These are phyloP conservation scores for Xanthoconium stramineum DNA, from an alignment of 768 basidiomycete genomes.

Conservation along the genomic window DNA sequence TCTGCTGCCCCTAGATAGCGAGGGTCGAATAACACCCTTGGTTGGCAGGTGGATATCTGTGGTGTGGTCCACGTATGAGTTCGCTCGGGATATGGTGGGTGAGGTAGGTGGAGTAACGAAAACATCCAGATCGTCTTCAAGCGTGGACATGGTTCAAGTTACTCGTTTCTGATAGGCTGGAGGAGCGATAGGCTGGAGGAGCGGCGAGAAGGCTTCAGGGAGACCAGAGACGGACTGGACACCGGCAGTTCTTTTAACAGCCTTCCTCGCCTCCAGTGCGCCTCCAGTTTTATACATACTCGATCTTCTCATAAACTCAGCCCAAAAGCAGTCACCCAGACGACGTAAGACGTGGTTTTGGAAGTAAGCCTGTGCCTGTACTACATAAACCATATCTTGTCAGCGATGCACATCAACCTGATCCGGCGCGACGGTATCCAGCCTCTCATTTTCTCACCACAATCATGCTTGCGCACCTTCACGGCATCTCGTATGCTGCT, in stretches of 20 bases:
- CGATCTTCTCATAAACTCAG: conserved; percentile 6
- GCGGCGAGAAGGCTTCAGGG: conserved; percentile 10
- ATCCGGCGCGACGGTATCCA: conserved; percentile 21
- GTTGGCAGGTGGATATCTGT: conserved; percentile 14
- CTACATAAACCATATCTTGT: conserved; percentile 8
- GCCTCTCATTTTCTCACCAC: conserved; percentile 19
- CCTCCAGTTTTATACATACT: conserved; percentile 26
- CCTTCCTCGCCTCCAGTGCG: neutral
- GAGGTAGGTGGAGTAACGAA: conserved; percentile 46
- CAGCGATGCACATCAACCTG: conserved; percentile 10
- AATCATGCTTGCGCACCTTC: conserved; percentile 7
- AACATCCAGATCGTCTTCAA: conserved; percentile 35
- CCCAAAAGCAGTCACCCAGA: conserved; percentile 24
- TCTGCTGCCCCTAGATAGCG: conserved; percentile 34
- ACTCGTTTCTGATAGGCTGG: conserved; percentile 6
- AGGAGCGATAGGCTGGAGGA: too few relatives aligned
- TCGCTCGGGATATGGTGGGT: conserved; percentile 29
- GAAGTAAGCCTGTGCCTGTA: conserved; percentile 14
- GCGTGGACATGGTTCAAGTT: conserved; percentile 28
- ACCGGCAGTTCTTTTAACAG: conserved; percentile 5
- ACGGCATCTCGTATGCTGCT: conserved; percentile 10
- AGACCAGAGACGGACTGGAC: conserved; percentile 1
- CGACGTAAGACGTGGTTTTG: conserved; percentile 17
- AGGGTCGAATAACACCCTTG: conserved; percentile 31
- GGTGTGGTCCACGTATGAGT: conserved; percentile 12